Conservation (phyloP, 139 green algal genomes). For the Deuterostichococcus epilithicus region DNA sequence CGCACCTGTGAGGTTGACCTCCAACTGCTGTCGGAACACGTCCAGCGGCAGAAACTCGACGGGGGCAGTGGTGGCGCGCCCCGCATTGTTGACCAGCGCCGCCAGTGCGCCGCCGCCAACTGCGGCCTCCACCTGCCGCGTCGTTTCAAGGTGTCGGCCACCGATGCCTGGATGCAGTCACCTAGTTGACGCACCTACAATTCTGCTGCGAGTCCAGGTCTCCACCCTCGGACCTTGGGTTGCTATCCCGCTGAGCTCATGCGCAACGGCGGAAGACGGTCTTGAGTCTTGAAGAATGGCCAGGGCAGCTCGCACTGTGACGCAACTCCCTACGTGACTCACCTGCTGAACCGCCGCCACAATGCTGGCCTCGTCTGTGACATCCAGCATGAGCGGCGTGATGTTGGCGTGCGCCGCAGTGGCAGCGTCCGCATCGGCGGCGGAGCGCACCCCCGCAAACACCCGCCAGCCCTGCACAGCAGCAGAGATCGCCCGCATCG, state of each 20-base stretch:
- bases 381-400: background rate
- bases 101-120: background rate
- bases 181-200: no score
- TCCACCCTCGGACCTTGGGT: no score
- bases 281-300: no score
- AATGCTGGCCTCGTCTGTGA: background rate
- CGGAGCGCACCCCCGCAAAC: background rate
- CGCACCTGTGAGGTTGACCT: background rate
- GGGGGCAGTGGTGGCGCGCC: background rate
- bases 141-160: background rate
- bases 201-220: background rate
- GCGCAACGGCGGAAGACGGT: no score
- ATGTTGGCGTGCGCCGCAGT: background rate
- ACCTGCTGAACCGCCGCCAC: background rate
- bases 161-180: no score
- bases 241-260: no score
- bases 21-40: background rate
- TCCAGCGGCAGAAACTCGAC: background rate
- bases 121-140: background rate
- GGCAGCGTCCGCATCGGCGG: background rate
- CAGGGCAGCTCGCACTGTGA: background rate
- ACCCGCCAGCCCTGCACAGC: background rate
- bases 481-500: no score
- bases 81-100: background rate
- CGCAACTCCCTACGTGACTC: background rate